Evolutionary conservation across 768 basidiomycete genomes (phyloP).

Genomic region (Nidula microcarpa): DNA sequence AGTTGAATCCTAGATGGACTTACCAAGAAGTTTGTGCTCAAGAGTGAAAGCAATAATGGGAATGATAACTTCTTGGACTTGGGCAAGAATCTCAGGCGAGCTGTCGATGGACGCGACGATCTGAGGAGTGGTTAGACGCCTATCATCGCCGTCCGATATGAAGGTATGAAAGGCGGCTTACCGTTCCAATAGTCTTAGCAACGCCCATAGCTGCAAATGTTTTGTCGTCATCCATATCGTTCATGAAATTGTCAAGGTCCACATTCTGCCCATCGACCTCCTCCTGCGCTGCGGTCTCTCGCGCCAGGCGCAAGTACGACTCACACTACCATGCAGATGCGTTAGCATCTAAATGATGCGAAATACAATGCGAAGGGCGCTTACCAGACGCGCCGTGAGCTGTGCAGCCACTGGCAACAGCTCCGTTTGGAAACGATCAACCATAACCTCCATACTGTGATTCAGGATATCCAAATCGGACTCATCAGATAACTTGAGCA

Average conservation of each 20-base stretch:
- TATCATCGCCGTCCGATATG: not conserved
- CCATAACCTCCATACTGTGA: conserved; percentile 81
- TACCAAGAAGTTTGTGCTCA: conserved; percentile 74
- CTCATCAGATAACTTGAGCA: conserved; percentile 89
- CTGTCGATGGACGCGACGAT: conserved; percentile 74
- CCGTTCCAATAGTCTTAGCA: conserved; percentile 80
- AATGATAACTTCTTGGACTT: conserved; percentile 79
- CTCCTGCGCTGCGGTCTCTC: conserved; percentile 58
- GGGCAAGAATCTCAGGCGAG: conserved; percentile 68
- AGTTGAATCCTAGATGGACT: conserved; percentile 13
- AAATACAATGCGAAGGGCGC: conserved; percentile 17
- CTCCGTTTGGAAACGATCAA: conserved; percentile 81
- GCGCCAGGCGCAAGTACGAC: conserved; percentile 75
- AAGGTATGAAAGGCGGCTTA: conserved; percentile 24
- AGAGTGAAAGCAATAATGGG: conserved; percentile 77
- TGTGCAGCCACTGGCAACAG: conserved; percentile 82
- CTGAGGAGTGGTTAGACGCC: conserved; percentile 29
- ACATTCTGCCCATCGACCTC: conserved; percentile 45
- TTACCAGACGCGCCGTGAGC: conserved; percentile 70
- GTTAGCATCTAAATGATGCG: not conserved
- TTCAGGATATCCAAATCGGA: conserved; percentile 87
- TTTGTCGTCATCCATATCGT: conserved; percentile 76
- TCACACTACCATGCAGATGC: conserved; percentile 50
- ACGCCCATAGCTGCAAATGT: conserved; percentile 85
- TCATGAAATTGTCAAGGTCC: conserved; percentile 54